Conservation (phyloP, 345 rosid genomes). For the Citrus medica region DNA sequence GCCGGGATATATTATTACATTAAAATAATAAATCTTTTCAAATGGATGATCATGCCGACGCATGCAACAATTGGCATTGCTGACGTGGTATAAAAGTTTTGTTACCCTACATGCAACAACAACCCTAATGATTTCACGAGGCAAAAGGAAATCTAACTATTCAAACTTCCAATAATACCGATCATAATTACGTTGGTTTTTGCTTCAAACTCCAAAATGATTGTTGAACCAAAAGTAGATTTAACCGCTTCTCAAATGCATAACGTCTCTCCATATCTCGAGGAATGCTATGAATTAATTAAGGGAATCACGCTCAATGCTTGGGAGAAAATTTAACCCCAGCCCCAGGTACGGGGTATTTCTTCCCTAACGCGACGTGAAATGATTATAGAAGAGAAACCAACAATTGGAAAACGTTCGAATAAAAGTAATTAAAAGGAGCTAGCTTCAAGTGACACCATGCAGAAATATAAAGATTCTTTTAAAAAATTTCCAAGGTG, state of each 20-base stretch:
- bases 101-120: neutral
- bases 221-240: neutral
- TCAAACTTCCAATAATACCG: constrained; percentile 4
- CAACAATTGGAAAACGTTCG: too few relatives aligned
- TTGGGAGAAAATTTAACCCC: neutral
- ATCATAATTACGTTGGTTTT: neutral
- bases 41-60: too few relatives aligned
- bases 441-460: neutral
- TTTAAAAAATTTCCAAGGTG: too few relatives aligned
- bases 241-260: neutral
- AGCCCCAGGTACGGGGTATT: too few relatives aligned
- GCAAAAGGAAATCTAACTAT: constrained; percentile 4
- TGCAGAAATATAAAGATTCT: neutral
- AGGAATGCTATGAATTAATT: too few relatives aligned
- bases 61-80: too few relatives aligned
- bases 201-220: constrained; percentile 2
- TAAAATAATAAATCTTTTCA: too few relatives aligned
- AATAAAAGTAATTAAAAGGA: too few relatives aligned
- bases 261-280: neutral
- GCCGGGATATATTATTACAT: too few relatives aligned
- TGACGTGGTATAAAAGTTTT: too few relatives aligned
- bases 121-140: constrained; percentile 6
- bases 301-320: too few relatives aligned
- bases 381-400: neutral
- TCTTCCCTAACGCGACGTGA: neutral